phyloP scores from a whole-genome alignment of 2,329 filamentous ascomycete genomes.

The Arthrobotrys sinensis region DNA sequence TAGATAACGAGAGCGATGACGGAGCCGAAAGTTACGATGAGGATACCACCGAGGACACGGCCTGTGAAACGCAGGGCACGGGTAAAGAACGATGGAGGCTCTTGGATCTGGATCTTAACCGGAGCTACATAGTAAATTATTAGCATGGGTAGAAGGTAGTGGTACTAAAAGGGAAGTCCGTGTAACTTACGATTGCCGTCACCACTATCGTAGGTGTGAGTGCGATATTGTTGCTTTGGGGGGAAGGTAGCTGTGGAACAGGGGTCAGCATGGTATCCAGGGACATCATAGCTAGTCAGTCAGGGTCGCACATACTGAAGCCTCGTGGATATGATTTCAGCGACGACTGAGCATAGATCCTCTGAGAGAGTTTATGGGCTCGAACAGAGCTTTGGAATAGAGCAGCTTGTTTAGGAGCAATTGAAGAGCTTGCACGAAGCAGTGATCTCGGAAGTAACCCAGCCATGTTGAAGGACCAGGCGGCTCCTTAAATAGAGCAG shows the following conservation, averaged over 20 bases:
- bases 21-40: slow-evolving; percentile 56
- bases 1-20: slow-evolving; percentile 47
- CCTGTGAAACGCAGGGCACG: slow-evolving; percentile 38
- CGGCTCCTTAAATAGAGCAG: slow-evolving; percentile 45
- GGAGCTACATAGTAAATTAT: slow-evolving; percentile 34
- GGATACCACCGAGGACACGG: slow-evolving; percentile 47
- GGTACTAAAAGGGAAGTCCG: not conserved
- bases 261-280: slow-evolving; percentile 6
- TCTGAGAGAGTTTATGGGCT: slow-evolving; percentile 32
- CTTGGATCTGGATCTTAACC: slow-evolving; percentile 58
- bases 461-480: slow-evolving; percentile 58
- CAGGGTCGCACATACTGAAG: slow-evolving; percentile 33
- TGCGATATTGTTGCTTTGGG: slow-evolving; percentile 48
- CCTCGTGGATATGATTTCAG: slow-evolving; percentile 17
- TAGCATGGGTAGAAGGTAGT: not conserved
- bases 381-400: slow-evolving; percentile 22
- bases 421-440: slow-evolving; percentile 48
- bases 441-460: slow-evolving; percentile 51
- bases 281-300: not conserved
- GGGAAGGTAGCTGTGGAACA: slow-evolving; percentile 30
- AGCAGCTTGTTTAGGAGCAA: slow-evolving; percentile 26
- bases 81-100: slow-evolving; percentile 50
- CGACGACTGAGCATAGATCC: slow-evolving; percentile 10
- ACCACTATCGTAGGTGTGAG: slow-evolving; percentile 55
- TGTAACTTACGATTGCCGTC: slow-evolving; percentile 54